These are phyloP conservation scores for Leccinum subfulvum DNA, from an alignment of 1,284 basidiomycete genomes.

Conservation along the genomic window DNA sequence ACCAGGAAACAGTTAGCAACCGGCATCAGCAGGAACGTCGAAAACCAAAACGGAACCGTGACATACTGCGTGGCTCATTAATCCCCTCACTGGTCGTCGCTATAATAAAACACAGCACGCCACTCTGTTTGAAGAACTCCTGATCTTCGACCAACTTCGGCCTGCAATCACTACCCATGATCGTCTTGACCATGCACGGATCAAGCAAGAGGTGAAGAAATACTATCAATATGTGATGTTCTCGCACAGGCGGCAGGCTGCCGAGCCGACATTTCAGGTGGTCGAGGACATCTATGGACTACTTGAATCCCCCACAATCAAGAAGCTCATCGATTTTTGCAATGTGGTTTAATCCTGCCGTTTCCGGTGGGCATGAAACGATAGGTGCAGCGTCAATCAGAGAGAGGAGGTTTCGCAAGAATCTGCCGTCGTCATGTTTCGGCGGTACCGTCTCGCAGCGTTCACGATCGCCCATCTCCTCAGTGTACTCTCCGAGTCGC, in stretches of 20 bases:
- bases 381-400: neutral
- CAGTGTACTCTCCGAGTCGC: neutral
- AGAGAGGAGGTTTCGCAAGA: neutral
- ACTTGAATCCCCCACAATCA: neutral
- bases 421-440: neutral
- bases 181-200: too few species aligned
- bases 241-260: too few species aligned
- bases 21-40: neutral
- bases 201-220: too few species aligned
- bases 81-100: neutral
- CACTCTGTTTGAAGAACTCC: neutral
- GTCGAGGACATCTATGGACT: too few species aligned
- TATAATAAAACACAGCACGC: neutral
- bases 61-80: neutral
- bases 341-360: neutral
- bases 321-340: neutral
- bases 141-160: too few species aligned
- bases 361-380: neutral
- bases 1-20: neutral
- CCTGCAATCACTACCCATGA: too few species aligned
- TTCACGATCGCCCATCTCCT: neutral
- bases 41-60: neutral
- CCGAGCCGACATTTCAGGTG: too few species aligned
- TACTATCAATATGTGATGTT: too few species aligned
- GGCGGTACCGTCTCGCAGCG: neutral